phyloP scores from a whole-genome alignment of 2,329 filamentous ascomycete species.

The Exophiala xenobiotica region DNA sequence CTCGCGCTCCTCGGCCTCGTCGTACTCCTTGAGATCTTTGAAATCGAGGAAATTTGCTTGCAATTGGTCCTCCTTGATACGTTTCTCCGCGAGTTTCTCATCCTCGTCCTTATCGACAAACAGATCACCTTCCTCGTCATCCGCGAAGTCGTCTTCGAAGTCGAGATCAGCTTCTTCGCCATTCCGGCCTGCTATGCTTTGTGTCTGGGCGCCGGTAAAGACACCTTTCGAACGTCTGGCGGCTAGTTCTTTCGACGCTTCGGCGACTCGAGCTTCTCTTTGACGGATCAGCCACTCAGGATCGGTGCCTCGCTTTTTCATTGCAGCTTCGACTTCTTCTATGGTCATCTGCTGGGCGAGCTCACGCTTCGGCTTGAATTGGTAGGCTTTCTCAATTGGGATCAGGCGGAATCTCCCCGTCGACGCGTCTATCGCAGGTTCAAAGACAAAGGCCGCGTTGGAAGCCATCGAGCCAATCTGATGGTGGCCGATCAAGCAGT shows the following conservation, averaged over 20 bases:
- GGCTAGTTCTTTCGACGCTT: slow-evolving; percentile 60
- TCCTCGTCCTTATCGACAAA: slow-evolving; percentile 81
- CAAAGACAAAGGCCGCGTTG: slow-evolving; percentile 75
- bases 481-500: slow-evolving; percentile 89
- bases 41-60: slow-evolving; percentile 82
- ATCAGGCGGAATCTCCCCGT: slow-evolving; percentile 68
- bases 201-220: slow-evolving; percentile 37
- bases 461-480: slow-evolving; percentile 81
- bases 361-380: slow-evolving; percentile 75
- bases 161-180: slow-evolving; percentile 64
- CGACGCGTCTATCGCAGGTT: slow-evolving; percentile 56
- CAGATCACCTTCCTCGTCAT: slow-evolving; percentile 74
- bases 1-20: slow-evolving; percentile 67
- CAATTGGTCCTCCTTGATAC: slow-evolving; percentile 78
- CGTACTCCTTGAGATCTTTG: slow-evolving; percentile 67
- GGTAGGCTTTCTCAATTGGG: slow-evolving; percentile 94
- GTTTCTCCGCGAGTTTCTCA: slow-evolving; percentile 66
- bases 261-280: slow-evolving; percentile 52
- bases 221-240: slow-evolving; percentile 47
- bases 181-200: slow-evolving; percentile 15
- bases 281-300: slow-evolving; percentile 77
- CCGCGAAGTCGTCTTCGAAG: slow-evolving; percentile 75
- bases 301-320: slow-evolving; percentile 74
- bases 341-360: slow-evolving; percentile 74
- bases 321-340: slow-evolving; percentile 80